Evolutionary conservation across 2,329 filamentous ascomycete genomes (phyloP).

Genomic region (Coniosporium uncinatum): DNA sequence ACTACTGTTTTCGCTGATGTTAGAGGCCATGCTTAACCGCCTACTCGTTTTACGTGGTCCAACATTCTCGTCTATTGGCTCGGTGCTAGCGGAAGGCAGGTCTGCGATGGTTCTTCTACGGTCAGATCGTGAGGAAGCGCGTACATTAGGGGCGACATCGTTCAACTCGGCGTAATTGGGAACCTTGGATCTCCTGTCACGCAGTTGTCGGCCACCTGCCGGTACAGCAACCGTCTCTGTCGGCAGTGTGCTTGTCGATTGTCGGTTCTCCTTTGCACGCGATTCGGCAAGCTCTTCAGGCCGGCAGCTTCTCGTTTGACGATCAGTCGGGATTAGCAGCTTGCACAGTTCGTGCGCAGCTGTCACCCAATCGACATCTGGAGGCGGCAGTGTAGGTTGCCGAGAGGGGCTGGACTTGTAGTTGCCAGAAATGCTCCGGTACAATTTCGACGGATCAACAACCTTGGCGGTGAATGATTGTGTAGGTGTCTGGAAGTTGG

Average conservation of each 20-base stretch:
- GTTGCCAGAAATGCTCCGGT: constrained; percentile 54
- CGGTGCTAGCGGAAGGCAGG: background rate
- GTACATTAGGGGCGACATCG: background rate
- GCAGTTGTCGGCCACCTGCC: constrained; percentile 50
- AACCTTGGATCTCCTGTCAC: constrained; percentile 3
- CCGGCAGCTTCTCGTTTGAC: constrained; percentile 70
- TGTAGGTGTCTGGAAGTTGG: constrained; percentile 83
- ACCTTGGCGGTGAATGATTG: constrained; percentile 83
- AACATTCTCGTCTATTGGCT: constrained; percentile 4
- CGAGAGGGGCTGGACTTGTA: constrained; percentile 25
- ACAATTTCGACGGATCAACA: constrained; percentile 58
- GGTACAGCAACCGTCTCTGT: constrained; percentile 29
- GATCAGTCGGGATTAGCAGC: constrained; percentile 69
- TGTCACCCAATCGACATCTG: constrained; percentile 79
- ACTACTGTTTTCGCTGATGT: constrained; percentile 11
- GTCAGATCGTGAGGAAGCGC: constrained; percentile 1
- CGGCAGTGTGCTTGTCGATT: constrained; percentile 34
- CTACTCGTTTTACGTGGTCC: constrained; percentile 10
- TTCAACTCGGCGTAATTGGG: constrained; percentile 3
- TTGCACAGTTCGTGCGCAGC: constrained; percentile 82
- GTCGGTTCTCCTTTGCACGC: constrained; percentile 56
- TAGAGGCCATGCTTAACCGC: constrained; percentile 39
- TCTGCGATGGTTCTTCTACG: constrained; percentile 4
- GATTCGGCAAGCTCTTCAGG: constrained; percentile 64
- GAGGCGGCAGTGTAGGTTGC: constrained; percentile 61